These are phyloP conservation scores for Pichia sp. DNA, from an alignment of 1,139 yeast genomes.

Conservation along the genomic window DNA sequence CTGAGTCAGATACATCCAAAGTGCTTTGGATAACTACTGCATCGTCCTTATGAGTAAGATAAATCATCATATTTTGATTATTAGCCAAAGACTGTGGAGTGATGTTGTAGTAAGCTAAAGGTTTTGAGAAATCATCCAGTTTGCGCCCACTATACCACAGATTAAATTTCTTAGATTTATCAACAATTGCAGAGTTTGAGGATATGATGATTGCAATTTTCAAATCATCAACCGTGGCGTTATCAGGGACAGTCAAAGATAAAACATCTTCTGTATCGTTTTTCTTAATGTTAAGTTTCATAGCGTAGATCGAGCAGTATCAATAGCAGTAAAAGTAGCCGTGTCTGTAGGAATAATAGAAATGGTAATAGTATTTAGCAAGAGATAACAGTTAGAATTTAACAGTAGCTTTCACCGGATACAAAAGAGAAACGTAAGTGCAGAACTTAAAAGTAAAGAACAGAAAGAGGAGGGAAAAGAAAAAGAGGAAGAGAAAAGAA, in stretches of 20 bases:
- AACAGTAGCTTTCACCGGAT: no score
- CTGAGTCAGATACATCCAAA: constrained; percentile 3
- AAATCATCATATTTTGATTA: constrained; percentile 29
- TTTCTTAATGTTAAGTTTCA: constrained; percentile 19
- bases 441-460: not conserved
- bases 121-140: constrained; percentile 26
- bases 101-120: constrained; percentile 24
- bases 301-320: not conserved
- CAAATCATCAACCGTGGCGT: constrained; percentile 42
- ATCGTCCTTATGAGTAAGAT: constrained; percentile 29
- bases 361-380: no score
- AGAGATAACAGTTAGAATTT: no score
- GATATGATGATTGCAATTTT: constrained; percentile 37
- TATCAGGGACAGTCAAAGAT: constrained; percentile 35
- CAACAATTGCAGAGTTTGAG: not conserved
- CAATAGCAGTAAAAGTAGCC: not conserved
- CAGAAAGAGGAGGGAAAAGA: not conserved
- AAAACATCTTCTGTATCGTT: constrained; percentile 1
- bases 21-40: not conserved
- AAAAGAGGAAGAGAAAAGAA: not conserved
- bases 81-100: constrained; percentile 6
- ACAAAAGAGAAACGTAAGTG: not conserved
- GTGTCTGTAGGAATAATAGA: not conserved
- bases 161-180: constrained; percentile 30
- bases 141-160: constrained; percentile 46